These are phyloP conservation scores for Elaeis guineensis DNA, from an alignment of 176 grass and related monocot species.

Conservation along the genomic window DNA sequence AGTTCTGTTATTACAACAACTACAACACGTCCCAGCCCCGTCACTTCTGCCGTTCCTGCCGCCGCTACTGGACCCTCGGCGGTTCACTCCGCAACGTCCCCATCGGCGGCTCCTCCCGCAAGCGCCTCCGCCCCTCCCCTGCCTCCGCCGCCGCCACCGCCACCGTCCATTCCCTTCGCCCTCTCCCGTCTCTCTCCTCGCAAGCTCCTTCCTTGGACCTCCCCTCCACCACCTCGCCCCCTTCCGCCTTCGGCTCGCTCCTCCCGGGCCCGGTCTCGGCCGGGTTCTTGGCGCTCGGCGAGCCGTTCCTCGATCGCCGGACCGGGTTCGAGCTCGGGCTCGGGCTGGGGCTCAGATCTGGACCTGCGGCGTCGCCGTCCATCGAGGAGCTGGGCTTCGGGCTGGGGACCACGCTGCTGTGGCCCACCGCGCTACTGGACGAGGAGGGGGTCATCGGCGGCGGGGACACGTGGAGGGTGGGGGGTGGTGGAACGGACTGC, in stretches of 20 bases:
- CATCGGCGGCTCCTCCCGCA: slow-evolving; percentile 9
- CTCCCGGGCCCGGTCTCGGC: slow-evolving; percentile 18
- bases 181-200: slow-evolving; percentile 14
- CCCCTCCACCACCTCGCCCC: neutral
- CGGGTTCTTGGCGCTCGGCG: slow-evolving; percentile 42
- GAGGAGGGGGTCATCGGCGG: neutral
- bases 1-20: slow-evolving; percentile 31
- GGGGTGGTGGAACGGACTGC: slow-evolving; percentile 6
- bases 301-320: slow-evolving; percentile 42
- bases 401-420: slow-evolving; percentile 15
- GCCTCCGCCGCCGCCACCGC: neutral
- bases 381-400: slow-evolving; percentile 22
- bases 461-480: slow-evolving; percentile 27
- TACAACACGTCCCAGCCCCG: slow-evolving; percentile 27
- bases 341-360: slow-evolving; percentile 5
- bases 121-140: slow-evolving; percentile 3
- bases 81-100: slow-evolving; percentile 25
- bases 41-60: slow-evolving; percentile 23
- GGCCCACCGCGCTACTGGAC: slow-evolving; percentile 20
- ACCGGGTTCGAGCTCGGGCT: slow-evolving; percentile 58
- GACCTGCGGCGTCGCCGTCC: slow-evolving; percentile 17
- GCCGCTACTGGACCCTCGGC: slow-evolving; percentile 25
- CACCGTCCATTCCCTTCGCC: neutral
- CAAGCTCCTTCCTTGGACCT: neutral
- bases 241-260: slow-evolving; percentile 17